Conservation (phyloP, 176 grass and related monocot genomes). For the Alloteropsis semialata region DNA sequence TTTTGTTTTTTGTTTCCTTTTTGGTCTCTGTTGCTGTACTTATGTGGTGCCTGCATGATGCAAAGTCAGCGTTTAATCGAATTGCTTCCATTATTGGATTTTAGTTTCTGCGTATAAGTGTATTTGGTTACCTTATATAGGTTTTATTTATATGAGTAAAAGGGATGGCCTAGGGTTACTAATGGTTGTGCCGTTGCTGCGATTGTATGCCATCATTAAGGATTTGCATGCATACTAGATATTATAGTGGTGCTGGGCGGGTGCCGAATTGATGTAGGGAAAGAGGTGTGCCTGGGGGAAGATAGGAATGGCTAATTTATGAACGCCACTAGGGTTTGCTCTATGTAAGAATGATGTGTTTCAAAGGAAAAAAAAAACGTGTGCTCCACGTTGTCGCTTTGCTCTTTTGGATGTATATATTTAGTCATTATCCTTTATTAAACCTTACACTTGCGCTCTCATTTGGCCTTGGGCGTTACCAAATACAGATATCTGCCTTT, state of each 20-base stretch:
- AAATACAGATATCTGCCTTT: neutral
- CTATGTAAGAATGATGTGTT: neutral
- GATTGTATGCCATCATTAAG: conserved; percentile 9
- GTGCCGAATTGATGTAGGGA: neutral
- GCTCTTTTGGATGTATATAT: neutral
- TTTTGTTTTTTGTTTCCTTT: too few relatives aligned
- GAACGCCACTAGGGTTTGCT: neutral
- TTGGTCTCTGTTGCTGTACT: neutral
- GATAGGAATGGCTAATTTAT: neutral
- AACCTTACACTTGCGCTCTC: neutral
- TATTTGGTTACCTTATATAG: neutral
- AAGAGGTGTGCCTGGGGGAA: neutral
- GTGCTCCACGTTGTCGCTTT: neutral
- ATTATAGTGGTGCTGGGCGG: neutral
- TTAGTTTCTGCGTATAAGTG: neutral
- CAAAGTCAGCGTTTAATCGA: neutral
- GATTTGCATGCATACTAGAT: neutral
- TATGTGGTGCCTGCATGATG: neutral
- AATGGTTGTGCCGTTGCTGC: neutral
- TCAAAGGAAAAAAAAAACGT: neutral
- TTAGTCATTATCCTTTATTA: neutral
- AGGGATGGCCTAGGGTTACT: neutral
- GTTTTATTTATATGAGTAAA: too few relatives aligned
- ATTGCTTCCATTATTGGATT: neutral
- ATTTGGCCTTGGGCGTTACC: neutral